phyloP scores from a whole-genome alignment of 176 grass and related monocot species.

The Zizania latifolia region DNA sequence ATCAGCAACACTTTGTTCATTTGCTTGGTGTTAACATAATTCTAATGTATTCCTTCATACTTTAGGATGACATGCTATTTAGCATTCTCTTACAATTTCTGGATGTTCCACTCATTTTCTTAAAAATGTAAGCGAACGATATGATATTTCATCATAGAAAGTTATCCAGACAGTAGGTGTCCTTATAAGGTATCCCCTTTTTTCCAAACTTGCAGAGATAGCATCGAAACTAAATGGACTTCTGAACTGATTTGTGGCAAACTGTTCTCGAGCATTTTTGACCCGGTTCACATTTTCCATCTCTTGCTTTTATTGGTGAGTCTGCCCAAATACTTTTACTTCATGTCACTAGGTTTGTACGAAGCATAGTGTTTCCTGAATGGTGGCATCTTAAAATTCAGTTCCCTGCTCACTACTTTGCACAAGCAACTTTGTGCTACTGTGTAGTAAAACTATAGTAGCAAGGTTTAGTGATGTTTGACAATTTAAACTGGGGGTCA shows the following conservation, averaged over 20 bases:
- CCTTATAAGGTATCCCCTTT: not conserved
- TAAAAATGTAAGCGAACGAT: constrained; percentile 50
- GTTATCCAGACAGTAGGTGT: not conserved
- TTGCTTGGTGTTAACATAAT: not conserved
- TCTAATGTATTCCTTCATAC: constrained; percentile 13
- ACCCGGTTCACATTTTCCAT: constrained; percentile 87
- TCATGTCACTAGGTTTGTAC: constrained; percentile 5
- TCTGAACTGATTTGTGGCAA: constrained; percentile 39
- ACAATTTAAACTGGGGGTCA: not conserved
- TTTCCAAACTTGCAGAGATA: constrained; percentile 39
- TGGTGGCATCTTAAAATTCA: not conserved
- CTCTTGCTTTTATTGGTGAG: constrained; percentile 68
- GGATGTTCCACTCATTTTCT: constrained; percentile 50
- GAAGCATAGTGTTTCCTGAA: not conserved
- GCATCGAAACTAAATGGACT: constrained; percentile 21
- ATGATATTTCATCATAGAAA: not conserved
- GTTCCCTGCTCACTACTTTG: constrained; percentile 7
- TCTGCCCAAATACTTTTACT: constrained; percentile 18
- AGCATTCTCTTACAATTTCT: constrained; percentile 66
- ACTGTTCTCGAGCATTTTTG: constrained; percentile 63
- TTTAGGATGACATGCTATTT: constrained; percentile 90
- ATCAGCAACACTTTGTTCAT: constrained; percentile 15
- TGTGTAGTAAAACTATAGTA: not conserved
- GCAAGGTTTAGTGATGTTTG: not conserved
- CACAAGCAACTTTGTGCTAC: not conserved